A percentile compares a stretch with the other conserved stretches of the same genome.
These are phyloP conservation scores for Schoenoplectus triqueter DNA, from an alignment of 202 grass and related monocot species.

Conservation along the genomic window DNA sequence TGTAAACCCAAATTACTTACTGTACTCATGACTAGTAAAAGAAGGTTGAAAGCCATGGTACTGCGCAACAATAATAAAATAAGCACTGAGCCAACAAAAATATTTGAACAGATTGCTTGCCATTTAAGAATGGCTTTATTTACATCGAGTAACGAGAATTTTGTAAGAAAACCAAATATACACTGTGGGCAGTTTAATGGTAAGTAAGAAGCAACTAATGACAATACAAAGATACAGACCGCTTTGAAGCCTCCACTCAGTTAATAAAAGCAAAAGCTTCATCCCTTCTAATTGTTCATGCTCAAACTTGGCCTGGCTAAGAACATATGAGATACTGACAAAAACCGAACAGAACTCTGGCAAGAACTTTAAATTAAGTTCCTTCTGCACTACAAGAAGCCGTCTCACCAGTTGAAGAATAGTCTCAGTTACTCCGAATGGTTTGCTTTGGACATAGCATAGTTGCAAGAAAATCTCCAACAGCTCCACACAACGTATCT, in stretches of 20 bases:
- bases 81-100: neutral
- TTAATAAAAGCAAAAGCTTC: slow-evolving; percentile 76
- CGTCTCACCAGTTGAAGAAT: slow-evolving; percentile 69
- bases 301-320: slow-evolving; percentile 75
- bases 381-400: slow-evolving; percentile 68
- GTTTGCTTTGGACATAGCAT: slow-evolving; percentile 56
- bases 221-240: slow-evolving; percentile 46
- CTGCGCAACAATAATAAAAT: neutral
- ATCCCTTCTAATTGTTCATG: slow-evolving; percentile 75
- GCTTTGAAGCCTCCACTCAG: slow-evolving; percentile 78
- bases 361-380: slow-evolving; percentile 60
- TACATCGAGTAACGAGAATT: neutral
- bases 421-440: slow-evolving; percentile 52
- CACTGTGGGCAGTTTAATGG: neutral
- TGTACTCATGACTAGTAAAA: neutral
- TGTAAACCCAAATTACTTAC: neutral
- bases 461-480: slow-evolving; percentile 68
- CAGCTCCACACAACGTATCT: slow-evolving; percentile 53
- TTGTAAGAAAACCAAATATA: slow-evolving; percentile 19
- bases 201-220: slow-evolving; percentile 6
- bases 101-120: neutral
- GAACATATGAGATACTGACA: slow-evolving; percentile 66
- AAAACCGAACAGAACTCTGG: slow-evolving; percentile 59
- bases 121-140: neutral
- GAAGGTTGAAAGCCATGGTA: neutral